Conservation (phyloP, 2,329 filamentous ascomycete species). For the Metarhizium anisopliae region DNA sequence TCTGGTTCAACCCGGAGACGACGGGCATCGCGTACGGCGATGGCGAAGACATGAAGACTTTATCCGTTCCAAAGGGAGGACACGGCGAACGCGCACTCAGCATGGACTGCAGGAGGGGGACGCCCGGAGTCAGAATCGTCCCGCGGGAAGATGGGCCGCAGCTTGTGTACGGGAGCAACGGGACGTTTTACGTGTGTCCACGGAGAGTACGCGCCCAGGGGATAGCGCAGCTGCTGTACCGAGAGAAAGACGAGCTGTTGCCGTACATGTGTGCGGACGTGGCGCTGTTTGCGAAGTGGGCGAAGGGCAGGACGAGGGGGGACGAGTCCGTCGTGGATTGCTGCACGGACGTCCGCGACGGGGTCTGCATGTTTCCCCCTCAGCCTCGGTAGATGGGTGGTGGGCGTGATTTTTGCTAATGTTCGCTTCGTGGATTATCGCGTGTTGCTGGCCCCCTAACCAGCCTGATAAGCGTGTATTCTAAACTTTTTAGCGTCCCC, state of each 20-base stretch:
- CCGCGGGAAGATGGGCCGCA: constrained; percentile 1
- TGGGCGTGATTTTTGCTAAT: neutral
- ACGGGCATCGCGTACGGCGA: neutral
- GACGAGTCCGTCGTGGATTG: constrained; percentile 1
- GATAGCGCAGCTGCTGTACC: constrained; percentile 2
- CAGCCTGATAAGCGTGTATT: too few species aligned
- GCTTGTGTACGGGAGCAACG: neutral
- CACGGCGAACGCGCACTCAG: constrained; percentile 1
- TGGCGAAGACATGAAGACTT: neutral
- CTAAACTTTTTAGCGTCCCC: too few species aligned
- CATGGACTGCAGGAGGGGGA: constrained; percentile 3
- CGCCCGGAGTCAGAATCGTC: constrained; percentile 1
- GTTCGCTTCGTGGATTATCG: too few species aligned
- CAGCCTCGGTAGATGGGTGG: neutral
- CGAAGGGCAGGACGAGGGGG: neutral
- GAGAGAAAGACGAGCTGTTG: neutral
- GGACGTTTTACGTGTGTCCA: constrained; percentile 4
- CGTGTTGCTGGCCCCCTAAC: too few species aligned
- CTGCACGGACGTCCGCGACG: constrained; percentile 1
- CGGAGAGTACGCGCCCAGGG: neutral
- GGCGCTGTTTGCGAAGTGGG: constrained; percentile 2
- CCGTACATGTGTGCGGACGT: constrained; percentile 4
- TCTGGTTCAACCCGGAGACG: constrained; percentile 1
- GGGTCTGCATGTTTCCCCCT: neutral
- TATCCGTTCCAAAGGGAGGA: neutral